Conservation (phyloP, 2,329 filamentous ascomycete species). For the Bipolaris oryzae region DNA sequence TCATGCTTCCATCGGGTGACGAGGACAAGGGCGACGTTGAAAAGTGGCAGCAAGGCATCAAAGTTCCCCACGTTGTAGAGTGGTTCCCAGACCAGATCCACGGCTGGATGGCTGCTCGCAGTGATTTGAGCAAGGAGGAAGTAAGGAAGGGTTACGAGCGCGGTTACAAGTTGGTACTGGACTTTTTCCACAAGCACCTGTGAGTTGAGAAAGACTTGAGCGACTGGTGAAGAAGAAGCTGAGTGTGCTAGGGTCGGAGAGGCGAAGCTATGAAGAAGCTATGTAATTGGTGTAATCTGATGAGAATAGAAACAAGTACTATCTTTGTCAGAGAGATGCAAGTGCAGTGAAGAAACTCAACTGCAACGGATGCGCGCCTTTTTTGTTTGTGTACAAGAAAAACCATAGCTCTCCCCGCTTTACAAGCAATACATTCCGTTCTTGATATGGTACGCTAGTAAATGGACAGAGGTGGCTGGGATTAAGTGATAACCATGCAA, state of each 20-base stretch:
- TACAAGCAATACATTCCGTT: too few relatives aligned
- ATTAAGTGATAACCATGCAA: too few relatives aligned
- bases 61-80: slow-evolving; percentile 55
- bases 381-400: too few relatives aligned
- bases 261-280: slow-evolving; percentile 18
- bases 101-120: slow-evolving; percentile 54
- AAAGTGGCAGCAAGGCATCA: slow-evolving; percentile 56
- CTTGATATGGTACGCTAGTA: too few relatives aligned
- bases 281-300: not conserved
- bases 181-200: slow-evolving; percentile 61
- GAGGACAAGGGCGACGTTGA: slow-evolving; percentile 60
- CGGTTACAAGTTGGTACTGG: slow-evolving; percentile 56
- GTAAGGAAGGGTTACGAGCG: slow-evolving; percentile 59
- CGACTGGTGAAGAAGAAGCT: slow-evolving; percentile 11
- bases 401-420: too few relatives aligned
- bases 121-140: slow-evolving; percentile 54
- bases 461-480: too few relatives aligned
- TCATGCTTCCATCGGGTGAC: slow-evolving; percentile 63
- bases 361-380: too few relatives aligned
- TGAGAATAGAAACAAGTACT: not conserved
- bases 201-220: slow-evolving; percentile 42
- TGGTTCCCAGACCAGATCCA: slow-evolving; percentile 58
- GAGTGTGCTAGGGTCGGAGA: slow-evolving; percentile 25
- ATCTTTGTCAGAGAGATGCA: not conserved
- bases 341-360: not conserved